phyloP scores from a whole-genome alignment of 805 yeast species.

The Kuraishia molischiana region DNA sequence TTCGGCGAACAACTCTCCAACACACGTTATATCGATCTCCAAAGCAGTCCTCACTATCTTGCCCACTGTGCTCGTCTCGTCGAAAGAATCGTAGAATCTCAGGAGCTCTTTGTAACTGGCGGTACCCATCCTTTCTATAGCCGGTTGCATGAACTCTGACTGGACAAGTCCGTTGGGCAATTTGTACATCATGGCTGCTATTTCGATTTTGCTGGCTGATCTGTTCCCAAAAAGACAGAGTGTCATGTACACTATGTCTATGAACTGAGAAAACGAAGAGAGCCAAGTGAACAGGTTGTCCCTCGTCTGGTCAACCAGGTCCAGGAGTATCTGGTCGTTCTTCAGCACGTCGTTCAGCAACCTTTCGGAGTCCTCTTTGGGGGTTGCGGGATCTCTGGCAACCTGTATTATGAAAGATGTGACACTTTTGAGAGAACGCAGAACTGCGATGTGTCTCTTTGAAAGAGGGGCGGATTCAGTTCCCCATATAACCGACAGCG shows the following conservation, averaged over 20 bases:
- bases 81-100: too few species aligned
- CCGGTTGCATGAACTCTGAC: too few species aligned
- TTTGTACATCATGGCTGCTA: not conserved
- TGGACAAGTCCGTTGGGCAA: not conserved
- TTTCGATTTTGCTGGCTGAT: not conserved
- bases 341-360: conserved; percentile 4
- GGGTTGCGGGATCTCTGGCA: conserved; percentile 4
- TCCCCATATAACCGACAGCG: conserved; percentile 21
- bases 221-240: not conserved
- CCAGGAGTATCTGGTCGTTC: not conserved
- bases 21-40: too few species aligned
- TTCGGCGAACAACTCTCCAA: too few species aligned
- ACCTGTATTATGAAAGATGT: not conserved
- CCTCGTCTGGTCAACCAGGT: conserved; percentile 15
- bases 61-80: too few species aligned
- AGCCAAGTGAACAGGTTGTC: conserved; percentile 20
- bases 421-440: not conserved
- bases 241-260: not conserved
- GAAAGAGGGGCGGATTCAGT: not conserved
- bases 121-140: too few species aligned
- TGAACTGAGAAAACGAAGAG: not conserved
- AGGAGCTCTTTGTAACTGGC: too few species aligned
- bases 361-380: conserved; percentile 7
- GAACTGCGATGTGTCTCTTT: not conserved
- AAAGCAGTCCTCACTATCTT: too few species aligned